phyloP scores from a whole-genome alignment of 208 protist species.

The Acanthamoeba lenticulata region DNA sequence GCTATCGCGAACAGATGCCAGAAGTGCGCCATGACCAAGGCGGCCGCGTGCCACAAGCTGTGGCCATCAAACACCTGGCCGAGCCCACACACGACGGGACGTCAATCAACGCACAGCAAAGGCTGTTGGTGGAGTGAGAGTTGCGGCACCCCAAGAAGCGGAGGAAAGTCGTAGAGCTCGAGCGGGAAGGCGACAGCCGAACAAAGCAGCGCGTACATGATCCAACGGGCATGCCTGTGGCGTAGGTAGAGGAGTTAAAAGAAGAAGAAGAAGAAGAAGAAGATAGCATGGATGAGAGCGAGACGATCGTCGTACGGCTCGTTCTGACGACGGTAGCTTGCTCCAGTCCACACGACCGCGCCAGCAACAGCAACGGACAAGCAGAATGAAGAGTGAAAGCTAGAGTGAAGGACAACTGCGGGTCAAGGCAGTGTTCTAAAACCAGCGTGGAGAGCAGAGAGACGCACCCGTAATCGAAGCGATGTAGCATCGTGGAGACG shows the following conservation, averaged over 20 bases:
- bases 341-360: too few species aligned
- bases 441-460: too few species aligned
- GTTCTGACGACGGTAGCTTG: too few species aligned
- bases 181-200: background rate
- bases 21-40: background rate
- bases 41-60: background rate
- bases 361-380: too few species aligned
- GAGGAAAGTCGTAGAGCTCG: background rate
- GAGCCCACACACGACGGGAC: background rate
- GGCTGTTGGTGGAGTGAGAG: background rate
- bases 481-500: background rate
- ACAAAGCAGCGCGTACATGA: background rate
- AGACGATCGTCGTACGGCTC: background rate
- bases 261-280: background rate
- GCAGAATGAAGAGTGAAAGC: too few species aligned
- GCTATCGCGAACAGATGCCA: background rate
- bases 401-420: too few species aligned
- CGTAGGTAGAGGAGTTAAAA: background rate
- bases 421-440: too few species aligned
- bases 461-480: background rate
- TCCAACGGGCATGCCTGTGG: background rate
- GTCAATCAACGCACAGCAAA: background rate
- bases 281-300: background rate
- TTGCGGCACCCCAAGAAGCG: background rate
- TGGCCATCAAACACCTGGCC: constrained; percentile 3